Evolutionary conservation across 306 rosid genomes (phyloP), one percentile per base, ranked within the genome.

Genomic region (Cicer chorassanicum): DNA sequence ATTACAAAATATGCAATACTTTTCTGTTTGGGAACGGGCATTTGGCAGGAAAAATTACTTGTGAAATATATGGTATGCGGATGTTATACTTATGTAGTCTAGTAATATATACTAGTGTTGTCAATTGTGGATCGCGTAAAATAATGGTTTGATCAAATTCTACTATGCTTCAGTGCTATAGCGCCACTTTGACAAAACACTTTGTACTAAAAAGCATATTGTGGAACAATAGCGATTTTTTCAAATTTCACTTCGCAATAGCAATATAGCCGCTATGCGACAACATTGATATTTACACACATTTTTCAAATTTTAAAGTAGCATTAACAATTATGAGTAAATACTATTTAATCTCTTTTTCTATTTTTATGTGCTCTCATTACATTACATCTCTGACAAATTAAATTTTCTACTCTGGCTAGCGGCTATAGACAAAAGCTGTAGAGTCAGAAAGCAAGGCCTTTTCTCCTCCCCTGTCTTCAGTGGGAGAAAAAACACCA

Each of bases 321-420:
- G 44, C 15, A 38, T n/a, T 36, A 8, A 61, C 4, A 36, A 36
- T 62, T 36, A 61, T 59, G 66, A 29, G 3, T 34, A 13, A 12
- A 57, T 60, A 60, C 2, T 34, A 12, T 11, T 60, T 60, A 60
- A 34, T 61, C 6, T 61, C 66, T 14, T 61, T 61, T 36, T 61
- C 66, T 13, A 36, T 61, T 61, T 60, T 36, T n/a, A 61, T 38
- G 18, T 36, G 6, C 44, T n/a, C 43, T 61, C 18, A 34, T 36
- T 29, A 34, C 67, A 7, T n/a, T 38, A 14, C 24, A 9, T 13
- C 11, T 36, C 21, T 61, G 9, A 61, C 11, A 13, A 34, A 29
- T 15, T 16, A 34, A 46, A 59, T 59, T 54, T 57, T 24, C 41
- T 29, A 29, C 18, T 59, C 65, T 34, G 43, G 65, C 16, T 29